These are phyloP conservation scores for Microbotryomycetes sp. DNA, from an alignment of 1,284 basidiomycete species.

Conservation along the genomic window DNA sequence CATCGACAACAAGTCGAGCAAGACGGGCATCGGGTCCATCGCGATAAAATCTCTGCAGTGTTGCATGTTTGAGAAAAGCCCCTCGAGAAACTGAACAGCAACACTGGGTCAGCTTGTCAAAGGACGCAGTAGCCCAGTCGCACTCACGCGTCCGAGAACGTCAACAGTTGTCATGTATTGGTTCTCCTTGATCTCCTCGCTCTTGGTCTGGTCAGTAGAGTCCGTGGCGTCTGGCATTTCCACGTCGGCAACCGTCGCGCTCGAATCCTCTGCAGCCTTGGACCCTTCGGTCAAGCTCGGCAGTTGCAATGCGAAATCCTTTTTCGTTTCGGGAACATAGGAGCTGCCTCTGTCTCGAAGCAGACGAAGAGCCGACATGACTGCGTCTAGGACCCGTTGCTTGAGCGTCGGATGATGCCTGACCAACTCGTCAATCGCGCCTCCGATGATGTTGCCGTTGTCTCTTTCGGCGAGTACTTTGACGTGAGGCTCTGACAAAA, in stretches of 20 bases:
- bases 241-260: slow-evolving; percentile 24
- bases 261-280: slow-evolving; percentile 34
- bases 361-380: slow-evolving; percentile 60
- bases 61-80: slow-evolving; percentile 76
- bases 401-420: slow-evolving; percentile 91
- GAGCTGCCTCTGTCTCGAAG: slow-evolving; percentile 67
- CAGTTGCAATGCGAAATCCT: slow-evolving; percentile 49
- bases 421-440: slow-evolving; percentile 87
- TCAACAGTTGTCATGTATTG: slow-evolving; percentile 20
- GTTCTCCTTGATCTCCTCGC: slow-evolving; percentile 19
- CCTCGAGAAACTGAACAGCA: slow-evolving; percentile 68
- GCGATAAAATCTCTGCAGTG: slow-evolving; percentile 88
- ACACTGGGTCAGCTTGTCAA: background rate
- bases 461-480: slow-evolving; percentile 89
- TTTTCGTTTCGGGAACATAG: slow-evolving; percentile 49
- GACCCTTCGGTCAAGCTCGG: background rate
- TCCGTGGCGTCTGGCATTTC: slow-evolving; percentile 40
- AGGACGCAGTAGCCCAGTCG: background rate
- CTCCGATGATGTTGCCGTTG: slow-evolving; percentile 79
- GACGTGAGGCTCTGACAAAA: slow-evolving; percentile 75
- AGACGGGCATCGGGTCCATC: slow-evolving; percentile 63
- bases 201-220: slow-evolving; percentile 1
- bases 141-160: slow-evolving; percentile 31
- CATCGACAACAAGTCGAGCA: slow-evolving; percentile 70
- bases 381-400: slow-evolving; percentile 63